Conservation (phyloP, 495 filamentous ascomycete genomes). For the Trichoderma reesei region DNA sequence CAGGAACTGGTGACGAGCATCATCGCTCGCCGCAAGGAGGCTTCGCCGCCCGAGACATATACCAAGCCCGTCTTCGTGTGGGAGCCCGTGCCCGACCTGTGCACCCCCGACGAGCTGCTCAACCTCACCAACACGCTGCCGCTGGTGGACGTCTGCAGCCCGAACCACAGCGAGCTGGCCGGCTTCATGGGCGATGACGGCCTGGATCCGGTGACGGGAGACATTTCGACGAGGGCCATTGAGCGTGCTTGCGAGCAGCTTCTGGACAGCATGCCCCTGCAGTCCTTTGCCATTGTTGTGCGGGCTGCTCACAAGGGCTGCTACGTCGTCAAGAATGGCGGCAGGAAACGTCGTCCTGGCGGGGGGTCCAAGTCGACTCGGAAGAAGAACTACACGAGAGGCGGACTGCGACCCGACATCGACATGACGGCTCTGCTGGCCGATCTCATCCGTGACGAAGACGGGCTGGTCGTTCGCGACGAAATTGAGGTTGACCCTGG, state of each 20-base stretch:
- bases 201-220: conserved; percentile 35
- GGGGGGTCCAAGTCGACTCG: conserved; percentile 15
- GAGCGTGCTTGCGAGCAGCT: conserved; percentile 45
- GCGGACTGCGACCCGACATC: conserved; percentile 39
- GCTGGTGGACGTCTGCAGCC: conserved; percentile 76
- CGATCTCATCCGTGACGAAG: conserved; percentile 37
- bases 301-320: conserved; percentile 41
- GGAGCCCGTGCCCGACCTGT: conserved; percentile 90
- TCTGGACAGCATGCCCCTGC: conserved; percentile 42
- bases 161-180: conserved; percentile 79
- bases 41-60: conserved; percentile 15
- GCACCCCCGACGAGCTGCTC: conserved; percentile 62
- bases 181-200: conserved; percentile 59
- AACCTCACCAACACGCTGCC: conserved; percentile 60
- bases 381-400: conserved; percentile 32
- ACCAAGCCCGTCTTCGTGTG: conserved; percentile 68
- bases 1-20: conserved; percentile 50
- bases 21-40: conserved; percentile 12
- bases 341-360: conserved; percentile 26
- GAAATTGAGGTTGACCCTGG: conserved; percentile 50
- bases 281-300: conserved; percentile 45
- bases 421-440: conserved; percentile 45
- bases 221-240: conserved; percentile 41
- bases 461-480: conserved; percentile 43
- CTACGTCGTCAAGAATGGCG: conserved; percentile 43